Conservation (phyloP, 352 stramenopile species). For the Ophiocytium majus region DNA sequence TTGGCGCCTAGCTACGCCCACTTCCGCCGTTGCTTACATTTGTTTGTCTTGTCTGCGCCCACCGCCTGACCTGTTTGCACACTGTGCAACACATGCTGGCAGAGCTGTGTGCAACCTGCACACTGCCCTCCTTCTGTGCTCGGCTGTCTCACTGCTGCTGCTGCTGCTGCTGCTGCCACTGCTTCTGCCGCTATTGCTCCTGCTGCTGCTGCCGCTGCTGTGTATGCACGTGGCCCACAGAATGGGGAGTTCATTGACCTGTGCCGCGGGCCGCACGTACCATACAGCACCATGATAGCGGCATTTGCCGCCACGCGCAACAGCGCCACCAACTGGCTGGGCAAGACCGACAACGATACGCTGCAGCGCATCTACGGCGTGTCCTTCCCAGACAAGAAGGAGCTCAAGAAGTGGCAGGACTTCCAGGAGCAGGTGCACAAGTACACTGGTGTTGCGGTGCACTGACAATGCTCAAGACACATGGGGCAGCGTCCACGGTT, state of each 20-base stretch:
- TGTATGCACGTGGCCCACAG: slow-evolving; percentile 49
- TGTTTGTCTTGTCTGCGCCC: no score
- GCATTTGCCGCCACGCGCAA: slow-evolving; percentile 88
- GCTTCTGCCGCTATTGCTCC: not conserved
- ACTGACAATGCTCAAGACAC: no score
- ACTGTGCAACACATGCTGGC: no score
- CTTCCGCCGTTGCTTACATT: no score
- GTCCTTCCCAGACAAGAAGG: slow-evolving; percentile 95
- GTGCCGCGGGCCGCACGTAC: slow-evolving; percentile 93
- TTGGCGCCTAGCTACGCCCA: no score
- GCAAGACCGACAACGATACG: slow-evolving; percentile 85
- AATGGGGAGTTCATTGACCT: slow-evolving; percentile 97
- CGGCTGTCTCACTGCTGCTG: no score
- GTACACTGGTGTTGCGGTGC: not conserved
- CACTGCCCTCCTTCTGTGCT: no score
- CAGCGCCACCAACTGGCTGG: slow-evolving; percentile 81
- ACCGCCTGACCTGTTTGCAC: no score
- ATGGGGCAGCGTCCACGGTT: no score
- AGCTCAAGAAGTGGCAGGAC: slow-evolving; percentile 94
- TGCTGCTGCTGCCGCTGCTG: not conserved
- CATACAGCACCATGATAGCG: slow-evolving; percentile 82
- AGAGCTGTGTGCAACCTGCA: no score
- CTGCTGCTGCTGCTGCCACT: no score
- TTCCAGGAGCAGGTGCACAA: slow-evolving; percentile 78
- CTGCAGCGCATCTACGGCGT: slow-evolving; percentile 95